Conservation (phyloP, 306 rosid genomes). For the Prunus fruticosa region DNA sequence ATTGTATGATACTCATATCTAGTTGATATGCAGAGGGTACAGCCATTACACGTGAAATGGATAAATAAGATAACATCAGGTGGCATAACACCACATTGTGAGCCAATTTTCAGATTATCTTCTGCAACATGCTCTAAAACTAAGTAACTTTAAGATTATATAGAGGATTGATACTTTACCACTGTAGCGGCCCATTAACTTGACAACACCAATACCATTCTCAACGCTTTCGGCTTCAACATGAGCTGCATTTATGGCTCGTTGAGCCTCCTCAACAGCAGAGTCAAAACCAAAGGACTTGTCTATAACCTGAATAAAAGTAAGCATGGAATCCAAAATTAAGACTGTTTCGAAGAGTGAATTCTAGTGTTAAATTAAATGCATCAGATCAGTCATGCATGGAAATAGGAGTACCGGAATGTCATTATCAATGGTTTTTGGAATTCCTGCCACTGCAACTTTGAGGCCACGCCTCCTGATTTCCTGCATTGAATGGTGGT, state of each 20-base stretch:
- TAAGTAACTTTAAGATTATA: neutral
- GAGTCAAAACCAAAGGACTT: constrained; percentile 62
- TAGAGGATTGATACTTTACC: constrained; percentile 44
- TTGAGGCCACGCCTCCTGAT: constrained; percentile 52
- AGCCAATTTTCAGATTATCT: neutral
- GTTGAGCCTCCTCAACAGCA: constrained; percentile 64
- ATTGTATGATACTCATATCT: neutral
- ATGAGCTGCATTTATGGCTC: constrained; percentile 66
- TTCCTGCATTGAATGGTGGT: constrained; percentile 33
- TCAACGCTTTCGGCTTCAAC: constrained; percentile 71
- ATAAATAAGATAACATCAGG: neutral
- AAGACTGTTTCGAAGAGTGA: neutral
- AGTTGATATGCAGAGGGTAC: neutral
- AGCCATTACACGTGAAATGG: neutral
- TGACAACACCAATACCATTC: constrained; percentile 67
- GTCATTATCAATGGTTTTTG: constrained; percentile 60
- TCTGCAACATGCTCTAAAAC: neutral
- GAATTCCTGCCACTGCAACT: constrained; percentile 57
- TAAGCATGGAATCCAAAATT: neutral
- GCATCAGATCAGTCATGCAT: neutral
- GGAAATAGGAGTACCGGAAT: constrained; percentile 36
- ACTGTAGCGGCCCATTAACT: constrained; percentile 74
- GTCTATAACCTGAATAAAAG: constrained; percentile 46
- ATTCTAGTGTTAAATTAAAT: neutral
- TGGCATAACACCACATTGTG: neutral